Evolutionary conservation across 371 early-diverging fungal species (phyloP).

Genomic region (Syncephalastrum racemosum): DNA sequence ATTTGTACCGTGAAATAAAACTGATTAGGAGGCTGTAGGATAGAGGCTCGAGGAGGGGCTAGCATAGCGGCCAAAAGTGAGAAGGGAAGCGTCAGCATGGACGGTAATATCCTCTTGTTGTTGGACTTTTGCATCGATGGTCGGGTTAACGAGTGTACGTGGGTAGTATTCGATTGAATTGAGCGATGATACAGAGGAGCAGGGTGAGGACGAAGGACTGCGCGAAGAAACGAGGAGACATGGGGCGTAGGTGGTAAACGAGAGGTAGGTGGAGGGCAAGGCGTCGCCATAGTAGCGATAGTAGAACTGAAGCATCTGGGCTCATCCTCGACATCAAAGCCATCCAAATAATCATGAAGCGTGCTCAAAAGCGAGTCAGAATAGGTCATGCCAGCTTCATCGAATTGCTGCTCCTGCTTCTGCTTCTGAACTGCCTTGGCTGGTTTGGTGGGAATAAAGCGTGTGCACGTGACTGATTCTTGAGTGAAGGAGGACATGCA

Average conservation of each 20-base stretch:
- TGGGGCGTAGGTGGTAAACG: too few relatives aligned
- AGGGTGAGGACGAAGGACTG: slow-evolving; percentile 6
- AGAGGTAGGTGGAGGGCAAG: too few relatives aligned
- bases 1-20: too few relatives aligned
- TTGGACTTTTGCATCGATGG: too few relatives aligned
- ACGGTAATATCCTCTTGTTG: too few relatives aligned
- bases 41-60: too few relatives aligned
- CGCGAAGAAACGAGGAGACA: slow-evolving; percentile 4
- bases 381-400: background rate
- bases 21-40: too few relatives aligned
- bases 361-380: background rate
- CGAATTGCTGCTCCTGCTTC: background rate
- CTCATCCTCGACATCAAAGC: background rate
- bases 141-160: too few relatives aligned
- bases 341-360: background rate
- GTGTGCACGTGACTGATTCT: background rate
- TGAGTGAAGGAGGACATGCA: slow-evolving; percentile 53
- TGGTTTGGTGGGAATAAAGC: slow-evolving; percentile 1
- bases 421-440: background rate
- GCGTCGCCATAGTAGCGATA: slow-evolving; percentile 1
- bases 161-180: too few relatives aligned
- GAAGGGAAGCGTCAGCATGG: too few relatives aligned
- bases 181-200: background rate
- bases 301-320: background rate
- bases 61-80: too few relatives aligned